Conservation (phyloP, 768 basidiomycete genomes). For the Mycena metata region DNA sequence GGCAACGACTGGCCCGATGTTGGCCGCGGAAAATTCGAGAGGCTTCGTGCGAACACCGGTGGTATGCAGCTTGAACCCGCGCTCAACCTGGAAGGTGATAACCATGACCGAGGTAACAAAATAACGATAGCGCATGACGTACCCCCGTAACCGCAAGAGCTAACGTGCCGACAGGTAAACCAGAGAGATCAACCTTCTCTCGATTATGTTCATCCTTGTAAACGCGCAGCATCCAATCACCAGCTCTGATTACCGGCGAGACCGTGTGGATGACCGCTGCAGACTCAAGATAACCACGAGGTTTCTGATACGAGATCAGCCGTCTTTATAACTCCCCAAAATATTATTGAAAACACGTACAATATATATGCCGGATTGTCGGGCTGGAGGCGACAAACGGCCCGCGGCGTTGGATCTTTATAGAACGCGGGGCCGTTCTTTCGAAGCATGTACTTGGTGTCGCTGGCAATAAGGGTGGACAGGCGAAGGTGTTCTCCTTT, state of each 20-base stretch:
- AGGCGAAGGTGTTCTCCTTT: not conserved
- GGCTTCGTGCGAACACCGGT: not conserved
- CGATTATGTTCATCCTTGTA: not conserved
- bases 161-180: not conserved
- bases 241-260: not conserved
- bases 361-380: not conserved
- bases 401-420: not conserved
- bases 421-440: slow-evolving; percentile 15
- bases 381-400: not conserved
- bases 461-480: not conserved
- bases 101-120: too few species aligned
- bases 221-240: not conserved
- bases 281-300: not conserved
- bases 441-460: not conserved
- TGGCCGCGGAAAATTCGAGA: not conserved
- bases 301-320: not conserved
- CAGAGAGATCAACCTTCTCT: slow-evolving; percentile 4
- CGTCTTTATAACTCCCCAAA: too few species aligned
- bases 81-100: slow-evolving; percentile 7
- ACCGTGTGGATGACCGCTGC: slow-evolving; percentile 4
- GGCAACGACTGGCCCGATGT: not conserved
- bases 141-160: not conserved
- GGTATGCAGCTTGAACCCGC: not conserved
- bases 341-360: not conserved
- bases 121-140: not conserved